These are phyloP conservation scores for Tetragonia tetragonoides DNA, from an alignment of 148 eudicot species.

Conservation along the genomic window DNA sequence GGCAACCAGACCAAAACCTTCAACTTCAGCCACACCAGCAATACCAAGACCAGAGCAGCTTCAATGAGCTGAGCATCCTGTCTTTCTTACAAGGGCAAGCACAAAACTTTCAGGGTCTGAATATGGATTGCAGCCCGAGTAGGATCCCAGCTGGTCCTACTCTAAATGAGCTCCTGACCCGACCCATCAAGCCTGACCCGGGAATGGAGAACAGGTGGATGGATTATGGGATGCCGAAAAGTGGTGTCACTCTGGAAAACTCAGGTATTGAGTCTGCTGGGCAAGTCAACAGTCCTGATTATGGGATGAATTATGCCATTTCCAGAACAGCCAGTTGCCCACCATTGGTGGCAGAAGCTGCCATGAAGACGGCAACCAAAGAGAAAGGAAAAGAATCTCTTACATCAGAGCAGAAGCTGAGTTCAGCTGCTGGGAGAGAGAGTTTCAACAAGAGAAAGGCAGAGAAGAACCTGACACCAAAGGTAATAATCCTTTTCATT, in stretches of 20 bases:
- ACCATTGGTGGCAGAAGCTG: constrained; percentile 37
- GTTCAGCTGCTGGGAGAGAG: constrained; percentile 38
- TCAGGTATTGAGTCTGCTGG: constrained; percentile 30
- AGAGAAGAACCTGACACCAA: constrained; percentile 39
- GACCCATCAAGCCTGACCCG: constrained; percentile 59
- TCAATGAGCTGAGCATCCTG: constrained; percentile 33
- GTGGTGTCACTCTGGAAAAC: constrained; percentile 25
- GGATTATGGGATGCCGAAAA: constrained; percentile 32
- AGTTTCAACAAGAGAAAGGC: constrained; percentile 83
- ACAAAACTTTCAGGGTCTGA: constrained; percentile 26
- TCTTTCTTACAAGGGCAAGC: constrained; percentile 24
- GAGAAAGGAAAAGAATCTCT: constrained; percentile 26
- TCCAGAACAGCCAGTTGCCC: constrained; percentile 56
- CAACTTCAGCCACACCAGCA: constrained; percentile 24
- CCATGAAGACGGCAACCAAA: constrained; percentile 18
- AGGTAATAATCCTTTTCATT: constrained; percentile 39
- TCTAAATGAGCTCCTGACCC: constrained; percentile 30
- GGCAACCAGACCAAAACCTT: constrained; percentile 54
- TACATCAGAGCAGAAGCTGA: constrained; percentile 32
- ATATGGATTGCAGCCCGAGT: constrained; percentile 10
- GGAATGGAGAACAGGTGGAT: constrained; percentile 55
- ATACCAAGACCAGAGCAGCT: constrained; percentile 35
- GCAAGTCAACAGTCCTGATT: constrained; percentile 26
- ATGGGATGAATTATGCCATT: constrained; percentile 40
- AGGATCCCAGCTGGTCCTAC: constrained; percentile 19